A percentile compares a stretch with the other conserved stretches of the same genome.
These are phyloP conservation scores for Fraxinus quadrangulata DNA, from an alignment of 257 asterid genomes.

Conservation along the genomic window DNA sequence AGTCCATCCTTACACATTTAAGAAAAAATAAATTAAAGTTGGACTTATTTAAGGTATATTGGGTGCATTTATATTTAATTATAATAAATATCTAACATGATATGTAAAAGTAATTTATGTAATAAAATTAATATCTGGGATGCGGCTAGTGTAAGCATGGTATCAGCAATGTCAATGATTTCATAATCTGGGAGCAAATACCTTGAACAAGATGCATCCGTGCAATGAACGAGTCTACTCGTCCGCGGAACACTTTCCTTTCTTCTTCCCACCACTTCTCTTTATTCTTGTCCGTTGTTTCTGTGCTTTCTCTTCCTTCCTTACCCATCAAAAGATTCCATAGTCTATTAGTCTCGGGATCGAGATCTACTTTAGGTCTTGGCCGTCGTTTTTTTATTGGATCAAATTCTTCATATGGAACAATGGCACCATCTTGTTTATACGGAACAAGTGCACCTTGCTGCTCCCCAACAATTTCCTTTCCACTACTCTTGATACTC, in stretches of 20 bases:
- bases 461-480: slow-evolving; percentile 29
- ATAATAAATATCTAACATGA: neutral
- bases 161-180: neutral
- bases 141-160: slow-evolving; percentile 7
- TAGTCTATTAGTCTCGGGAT: slow-evolving; percentile 75
- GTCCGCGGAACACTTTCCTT: slow-evolving; percentile 69
- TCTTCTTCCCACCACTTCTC: slow-evolving; percentile 92
- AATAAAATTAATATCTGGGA: slow-evolving; percentile 3
- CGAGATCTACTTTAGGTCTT: slow-evolving; percentile 94
- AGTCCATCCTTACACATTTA: neutral
- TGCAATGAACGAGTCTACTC: slow-evolving; percentile 90
- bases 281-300: slow-evolving; percentile 48
- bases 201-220: slow-evolving; percentile 98
- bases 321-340: slow-evolving; percentile 90
- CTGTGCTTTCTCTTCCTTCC: slow-evolving; percentile 61
- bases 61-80: neutral
- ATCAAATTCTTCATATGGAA: slow-evolving; percentile 55
- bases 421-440: slow-evolving; percentile 55
- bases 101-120: slow-evolving; percentile 10
- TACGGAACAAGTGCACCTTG: slow-evolving; percentile 72
- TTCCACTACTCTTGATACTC: slow-evolving; percentile 36
- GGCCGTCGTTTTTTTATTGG: slow-evolving; percentile 49
- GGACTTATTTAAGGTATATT: neutral
- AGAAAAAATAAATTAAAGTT: neutral
- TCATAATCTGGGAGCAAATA: slow-evolving; percentile 31